Base-by-base conservation (phyloP, 2,329 filamentous ascomycete species). In the Beauveria caledonica region DNA sequence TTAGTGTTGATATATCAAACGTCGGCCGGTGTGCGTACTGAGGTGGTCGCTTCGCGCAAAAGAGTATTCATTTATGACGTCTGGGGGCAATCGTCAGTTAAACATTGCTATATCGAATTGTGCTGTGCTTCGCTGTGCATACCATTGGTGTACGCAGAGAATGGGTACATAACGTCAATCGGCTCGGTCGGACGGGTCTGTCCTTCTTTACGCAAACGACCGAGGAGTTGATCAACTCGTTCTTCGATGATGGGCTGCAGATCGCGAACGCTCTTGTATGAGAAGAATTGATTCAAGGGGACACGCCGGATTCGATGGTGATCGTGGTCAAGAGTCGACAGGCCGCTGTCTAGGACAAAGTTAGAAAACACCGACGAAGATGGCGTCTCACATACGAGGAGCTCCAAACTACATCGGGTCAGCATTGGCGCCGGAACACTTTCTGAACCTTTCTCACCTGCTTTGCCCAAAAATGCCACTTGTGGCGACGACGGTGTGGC, bases 31-130 rank as follows among this genome's bases (percentile, higher is more conserved):
- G 3, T 23, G 63, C 63, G 15, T 66, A 69, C 68, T 65, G 13
- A 74, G 62, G 39, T 71, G 71, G 25, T 72, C 69, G 58, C 67
- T 71, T 56, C 70, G 66, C 60, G 72, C 70, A 67, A 75, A 75
- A 23, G 71, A 69, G 62, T 75, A 75, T 65, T 76, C 73, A 60
- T 74, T 74, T 48, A 76, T 74, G 39, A 74, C 70, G 58, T 76
- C 72, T 73, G 25, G 6, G 33, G 17, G n/a, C 11, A 10, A n/a
- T 48, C 39, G 42, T 56, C 10, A 56, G n/a, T n/a, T 4, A 44
- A 40, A 17, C 6, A 2, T 27, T 50, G 11, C 17, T 33, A 50
- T 10, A 44, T 8, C 15, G 11, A 13, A 15, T 5, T 7, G 17
- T 8, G 11, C 3, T n/a, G n/a, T 27, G 33, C 17, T 11, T 48